Percentiles rank a stretch among this genome's conserved stretches.
Evolutionary conservation across 345 rosid genomes (phyloP).

Genomic region (Eutrema heterophyllum): DNA sequence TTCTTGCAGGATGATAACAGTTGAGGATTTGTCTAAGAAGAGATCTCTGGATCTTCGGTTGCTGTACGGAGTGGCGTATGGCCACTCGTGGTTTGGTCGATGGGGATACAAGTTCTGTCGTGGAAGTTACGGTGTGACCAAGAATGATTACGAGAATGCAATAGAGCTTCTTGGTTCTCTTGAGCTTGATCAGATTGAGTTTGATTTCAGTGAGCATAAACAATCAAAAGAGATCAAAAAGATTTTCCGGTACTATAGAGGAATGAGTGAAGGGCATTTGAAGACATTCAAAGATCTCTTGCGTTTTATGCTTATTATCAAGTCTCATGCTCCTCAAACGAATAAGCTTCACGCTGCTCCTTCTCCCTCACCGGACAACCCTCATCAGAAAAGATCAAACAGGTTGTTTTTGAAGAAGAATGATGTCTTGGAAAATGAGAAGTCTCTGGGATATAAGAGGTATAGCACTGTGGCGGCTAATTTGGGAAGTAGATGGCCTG

Average conservation of each 20-base stretch:
- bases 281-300: conserved; percentile 66
- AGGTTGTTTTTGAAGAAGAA: conserved; percentile 32
- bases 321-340: conserved; percentile 35
- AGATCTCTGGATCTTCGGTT: conserved; percentile 69
- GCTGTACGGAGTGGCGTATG: conserved; percentile 77
- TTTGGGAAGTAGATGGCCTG: conserved; percentile 80
- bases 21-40: conserved; percentile 70
- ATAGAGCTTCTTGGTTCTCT: conserved; percentile 59
- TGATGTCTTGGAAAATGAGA: conserved; percentile 26
- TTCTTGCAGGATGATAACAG: conserved; percentile 54
- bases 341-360: conserved; percentile 30
- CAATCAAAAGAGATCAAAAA: conserved; percentile 37
- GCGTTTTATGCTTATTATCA: conserved; percentile 63
- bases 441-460: conserved; percentile 33
- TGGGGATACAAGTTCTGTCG: conserved; percentile 78
- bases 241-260: conserved; percentile 49
- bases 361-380: conserved; percentile 1
- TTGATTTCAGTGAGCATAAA: conserved; percentile 36
- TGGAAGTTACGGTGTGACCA: conserved; percentile 75
- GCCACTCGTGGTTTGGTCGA: conserved; percentile 84
- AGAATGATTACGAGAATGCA: conserved; percentile 53
- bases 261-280: conserved; percentile 56
- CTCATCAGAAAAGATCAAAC: conserved; percentile 13
- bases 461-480: conserved; percentile 45
- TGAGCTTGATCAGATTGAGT: conserved; percentile 44